These are phyloP conservation scores for Clonostachys chloroleuca DNA, from an alignment of 2,329 filamentous ascomycete genomes.

Conservation along the genomic window DNA sequence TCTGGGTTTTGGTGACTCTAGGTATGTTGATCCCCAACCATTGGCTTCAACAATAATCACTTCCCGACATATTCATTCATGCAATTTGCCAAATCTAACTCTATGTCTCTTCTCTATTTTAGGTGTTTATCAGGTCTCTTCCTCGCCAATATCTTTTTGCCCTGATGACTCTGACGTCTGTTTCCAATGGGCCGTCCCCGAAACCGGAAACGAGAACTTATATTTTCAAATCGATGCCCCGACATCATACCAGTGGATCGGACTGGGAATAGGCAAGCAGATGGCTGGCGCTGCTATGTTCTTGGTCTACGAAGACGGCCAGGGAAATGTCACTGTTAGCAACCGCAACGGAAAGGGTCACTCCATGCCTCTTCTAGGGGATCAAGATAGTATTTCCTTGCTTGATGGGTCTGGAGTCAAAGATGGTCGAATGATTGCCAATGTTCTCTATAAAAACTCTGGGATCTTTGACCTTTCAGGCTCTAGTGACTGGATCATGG, in stretches of 20 bases:
- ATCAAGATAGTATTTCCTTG: constrained; percentile 40
- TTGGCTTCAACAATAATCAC: too few species aligned
- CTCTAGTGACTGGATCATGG: constrained; percentile 44
- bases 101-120: background rate
- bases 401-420: constrained; percentile 55
- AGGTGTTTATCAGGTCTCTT: background rate
- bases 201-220: constrained; percentile 44
- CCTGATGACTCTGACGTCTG: constrained; percentile 31
- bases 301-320: constrained; percentile 54
- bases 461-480: constrained; percentile 37
- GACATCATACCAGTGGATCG: constrained; percentile 49
- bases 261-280: constrained; percentile 48
- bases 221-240: constrained; percentile 58
- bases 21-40: background rate
- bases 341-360: constrained; percentile 45
- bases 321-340: constrained; percentile 57
- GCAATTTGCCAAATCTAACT: background rate
- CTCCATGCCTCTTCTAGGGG: constrained; percentile 38
- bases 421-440: constrained; percentile 51
- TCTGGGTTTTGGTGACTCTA: background rate
- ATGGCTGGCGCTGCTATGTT: constrained; percentile 60
- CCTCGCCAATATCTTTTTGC: background rate
- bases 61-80: background rate
- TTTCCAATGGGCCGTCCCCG: constrained; percentile 51
- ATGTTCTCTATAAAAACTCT: constrained; percentile 38